A percentile compares a stretch with the other conserved stretches of the same genome.
These are phyloP conservation scores for Taxawa tesnikishii DNA, from an alignment of 2,329 filamentous ascomycete genomes.

Conservation along the genomic window DNA sequence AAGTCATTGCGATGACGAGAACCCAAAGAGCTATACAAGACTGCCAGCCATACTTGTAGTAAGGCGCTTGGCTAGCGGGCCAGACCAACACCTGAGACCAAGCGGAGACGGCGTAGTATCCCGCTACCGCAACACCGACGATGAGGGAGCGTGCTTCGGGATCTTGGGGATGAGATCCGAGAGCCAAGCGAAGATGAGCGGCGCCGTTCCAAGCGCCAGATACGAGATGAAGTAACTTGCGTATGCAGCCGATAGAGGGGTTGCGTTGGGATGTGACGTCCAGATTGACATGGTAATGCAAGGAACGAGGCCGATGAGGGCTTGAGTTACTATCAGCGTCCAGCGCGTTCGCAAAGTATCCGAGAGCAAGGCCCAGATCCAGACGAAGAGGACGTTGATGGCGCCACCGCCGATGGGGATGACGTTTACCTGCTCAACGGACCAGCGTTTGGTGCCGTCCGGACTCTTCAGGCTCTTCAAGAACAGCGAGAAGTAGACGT, in stretches of 20 bases:
- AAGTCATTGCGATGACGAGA: conserved; percentile 34
- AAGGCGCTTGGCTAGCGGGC: conserved; percentile 39
- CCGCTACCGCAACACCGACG: conserved; percentile 36
- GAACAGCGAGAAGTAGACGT: conserved; percentile 34
- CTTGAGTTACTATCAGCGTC: conserved; percentile 37
- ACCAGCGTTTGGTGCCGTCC: conserved; percentile 31
- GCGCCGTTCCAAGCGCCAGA: conserved; percentile 36
- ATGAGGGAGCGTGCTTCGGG: conserved; percentile 37
- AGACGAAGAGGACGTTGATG: conserved; percentile 39
- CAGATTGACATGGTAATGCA: conserved; percentile 43
- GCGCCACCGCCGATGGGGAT: conserved; percentile 37
- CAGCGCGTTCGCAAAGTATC: conserved; percentile 38
- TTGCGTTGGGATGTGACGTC: conserved; percentile 32
- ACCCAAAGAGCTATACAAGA: conserved; percentile 32
- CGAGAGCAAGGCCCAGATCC: conserved; percentile 42
- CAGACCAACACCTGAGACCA: conserved; percentile 42
- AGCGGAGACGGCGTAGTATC: conserved; percentile 38
- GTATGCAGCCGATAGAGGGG: conserved; percentile 35
- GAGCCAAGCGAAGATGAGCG: conserved; percentile 41
- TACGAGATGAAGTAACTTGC: conserved; percentile 40
- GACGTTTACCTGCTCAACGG: conserved; percentile 32
- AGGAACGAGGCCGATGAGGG: conserved; percentile 33
- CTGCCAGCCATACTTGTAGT: conserved; percentile 38
- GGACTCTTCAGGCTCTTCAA: conserved; percentile 26
- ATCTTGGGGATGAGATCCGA: conserved; percentile 38